Base-by-base conservation (phyloP, 768 basidiomycete species). In the Tylopilus intermedius region DNA sequence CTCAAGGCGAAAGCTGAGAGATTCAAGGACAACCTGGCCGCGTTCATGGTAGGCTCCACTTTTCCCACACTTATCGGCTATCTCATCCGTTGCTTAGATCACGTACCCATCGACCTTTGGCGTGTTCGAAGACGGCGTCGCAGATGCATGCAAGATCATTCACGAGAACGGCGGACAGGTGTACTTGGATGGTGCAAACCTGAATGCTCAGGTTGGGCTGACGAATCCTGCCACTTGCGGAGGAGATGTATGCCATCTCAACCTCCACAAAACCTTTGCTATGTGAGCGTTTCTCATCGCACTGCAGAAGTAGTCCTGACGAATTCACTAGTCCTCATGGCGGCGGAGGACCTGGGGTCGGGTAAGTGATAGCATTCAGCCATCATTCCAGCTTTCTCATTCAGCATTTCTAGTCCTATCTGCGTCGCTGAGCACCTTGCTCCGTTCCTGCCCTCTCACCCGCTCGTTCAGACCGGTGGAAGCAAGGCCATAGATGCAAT, bases 91-190 rank as follows among this genome's bases (percentile, higher is more conserved):
- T 49, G 38, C 49, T 6, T 37, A 92, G 90, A 92, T 97, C 65
- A 96, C 94, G 18, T 96, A 95, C 65, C 94, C 94, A 0, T 96
- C 94, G 4, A 98, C 96, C 0, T 99, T 94, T 57, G 96, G 96
- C 62, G 95, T 98, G 18, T 98, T 98, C 63, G 96, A 99, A 67
- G 80, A 86, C 58, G 94, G 94, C 44, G 86, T 97, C 32, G 76
- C 83, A 63, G 82, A 88, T 51, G 95, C 94, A 24, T 95, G 93
- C 76, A 76, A 88, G 63, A 92, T 96, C 63, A 88, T 96, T 32
- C 96, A 99, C 65, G 81, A 92, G 50, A 84, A 90, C 62, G 95
- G 95, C 15, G 96, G 96, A 27, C 94, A 99, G 67, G 95, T 99
- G 33, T 99, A 98, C 72, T 79, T 99, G 49, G 96, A 99, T 66